Base-by-base conservation (phyloP, 2,329 filamentous ascomycete genomes). In the Onygenales sp. region DNA sequence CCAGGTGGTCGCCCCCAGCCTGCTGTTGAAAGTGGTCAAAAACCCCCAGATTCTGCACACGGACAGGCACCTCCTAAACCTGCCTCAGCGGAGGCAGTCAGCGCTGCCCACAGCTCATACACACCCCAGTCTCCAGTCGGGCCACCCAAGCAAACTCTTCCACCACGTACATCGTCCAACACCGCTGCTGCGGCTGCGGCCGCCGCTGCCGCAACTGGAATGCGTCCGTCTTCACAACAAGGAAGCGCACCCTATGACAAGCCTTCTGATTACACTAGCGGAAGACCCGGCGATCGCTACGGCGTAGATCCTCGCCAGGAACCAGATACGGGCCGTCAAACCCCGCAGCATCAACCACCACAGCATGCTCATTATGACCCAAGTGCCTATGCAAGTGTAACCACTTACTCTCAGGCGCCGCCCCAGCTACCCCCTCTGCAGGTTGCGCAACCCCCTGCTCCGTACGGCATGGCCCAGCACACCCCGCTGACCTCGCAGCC, bases 121-220 rank as follows among this genome's bases (percentile, higher is more conserved):
- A 69, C 39, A 67, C 75, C 59, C 72, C 78, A 65, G 72, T 79
- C 64, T 69, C 75, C 61, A 50, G 64, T 65, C 38, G 54, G 60
- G 55, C 60, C 65, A 64, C 71, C 75, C 31, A 77, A 77, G 52
- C 69, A 73, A 43, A 66, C 17, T 33, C 47, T 42, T 11, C 68
- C 71, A 31, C 72, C 72, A 51, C 72, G 78, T 57, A 72, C 74
- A 43, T 75, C 78, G 11, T 73, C 74, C 9, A 71, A 75, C 52
- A 41, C 57, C 36, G 75, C 77, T 11, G 72, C 74, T 9, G 68
- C 72, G 0, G 76, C 76, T 0, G 77, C 72, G 0, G 76, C 76
- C 1, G 77, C 78, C 2, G 74, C 72, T 7, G 76, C 75, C 2
- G 72, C 74, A 38, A 69, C 70, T 52, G 72, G 71, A 17, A 73